Conservation (phyloP, 768 basidiomycete genomes). For the Trametes meyenii region DNA sequence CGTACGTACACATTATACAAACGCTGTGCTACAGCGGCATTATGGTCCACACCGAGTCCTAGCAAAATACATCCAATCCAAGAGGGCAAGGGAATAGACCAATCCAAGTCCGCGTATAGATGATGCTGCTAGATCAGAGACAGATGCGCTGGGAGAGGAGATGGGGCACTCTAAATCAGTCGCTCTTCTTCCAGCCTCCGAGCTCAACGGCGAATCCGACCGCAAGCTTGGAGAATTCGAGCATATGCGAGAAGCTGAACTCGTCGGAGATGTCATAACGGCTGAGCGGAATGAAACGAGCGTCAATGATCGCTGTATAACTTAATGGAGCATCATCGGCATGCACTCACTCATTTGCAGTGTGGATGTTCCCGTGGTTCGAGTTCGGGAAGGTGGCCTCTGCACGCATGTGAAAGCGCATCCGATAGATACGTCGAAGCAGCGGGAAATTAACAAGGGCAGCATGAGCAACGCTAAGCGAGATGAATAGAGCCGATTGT, state of each 20-base stretch:
- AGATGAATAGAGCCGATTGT: constrained; percentile 14
- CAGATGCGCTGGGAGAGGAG: neutral
- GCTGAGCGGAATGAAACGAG: constrained; percentile 42
- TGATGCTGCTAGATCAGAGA: neutral
- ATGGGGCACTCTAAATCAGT: constrained; percentile 13
- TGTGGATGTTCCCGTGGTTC: constrained; percentile 80
- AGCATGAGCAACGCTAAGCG: constrained; percentile 17
- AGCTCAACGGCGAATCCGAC: constrained; percentile 55
- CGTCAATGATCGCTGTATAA: constrained; percentile 4
- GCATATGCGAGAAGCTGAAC: constrained; percentile 91
- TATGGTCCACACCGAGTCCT: constrained; percentile 15
- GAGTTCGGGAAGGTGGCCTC: constrained; percentile 76
- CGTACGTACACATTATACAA: constrained; percentile 26
- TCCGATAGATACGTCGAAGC: constrained; percentile 9
- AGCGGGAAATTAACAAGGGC: constrained; percentile 1
- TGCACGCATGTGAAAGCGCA: constrained; percentile 27
- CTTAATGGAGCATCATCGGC: constrained; percentile 14
- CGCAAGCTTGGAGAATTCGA: constrained; percentile 60
- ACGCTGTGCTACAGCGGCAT: constrained; percentile 19
- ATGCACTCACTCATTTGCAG: constrained; percentile 69
- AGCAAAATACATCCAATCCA: constrained; percentile 1
- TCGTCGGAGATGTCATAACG: constrained; percentile 85
- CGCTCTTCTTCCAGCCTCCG: constrained; percentile 43
- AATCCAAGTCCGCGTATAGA: neutral
- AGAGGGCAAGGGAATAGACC: neutral